These are phyloP conservation scores for Erodium maritimum DNA, from an alignment of 345 rosid genomes.

Conservation along the genomic window DNA sequence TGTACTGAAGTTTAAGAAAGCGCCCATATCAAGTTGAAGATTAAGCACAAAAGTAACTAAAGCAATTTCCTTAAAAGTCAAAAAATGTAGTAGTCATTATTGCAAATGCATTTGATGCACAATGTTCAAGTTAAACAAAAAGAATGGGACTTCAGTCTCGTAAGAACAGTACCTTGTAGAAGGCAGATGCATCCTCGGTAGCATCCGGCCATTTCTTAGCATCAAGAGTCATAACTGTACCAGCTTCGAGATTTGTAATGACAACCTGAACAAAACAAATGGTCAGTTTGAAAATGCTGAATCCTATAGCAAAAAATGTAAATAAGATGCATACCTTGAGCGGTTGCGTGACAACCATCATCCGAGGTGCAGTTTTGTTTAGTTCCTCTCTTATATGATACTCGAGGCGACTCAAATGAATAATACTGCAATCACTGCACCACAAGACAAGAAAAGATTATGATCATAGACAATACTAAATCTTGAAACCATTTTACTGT, in stretches of 20 bases:
- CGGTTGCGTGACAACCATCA: constrained; percentile 82
- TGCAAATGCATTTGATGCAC: too few relatives aligned
- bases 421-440: constrained; percentile 65
- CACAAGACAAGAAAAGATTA: constrained; percentile 6
- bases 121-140: too few relatives aligned
- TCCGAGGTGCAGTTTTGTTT: constrained; percentile 68
- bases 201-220: constrained; percentile 97
- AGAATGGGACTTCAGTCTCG: background rate
- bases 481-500: background rate
- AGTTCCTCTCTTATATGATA: constrained; percentile 81
- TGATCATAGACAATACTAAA: background rate
- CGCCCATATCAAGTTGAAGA: background rate
- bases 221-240: constrained; percentile 52
- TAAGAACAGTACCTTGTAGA: constrained; percentile 56
- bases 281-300: constrained; percentile 3
- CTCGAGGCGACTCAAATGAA: constrained; percentile 72
- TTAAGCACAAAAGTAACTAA: too few relatives aligned
- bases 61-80: too few relatives aligned
- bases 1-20: background rate
- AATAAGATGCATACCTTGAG: constrained; percentile 15
- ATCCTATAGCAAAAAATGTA: background rate
- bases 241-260: constrained; percentile 66
- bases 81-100: too few relatives aligned
- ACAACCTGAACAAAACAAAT: constrained; percentile 31
- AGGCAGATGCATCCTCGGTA: constrained; percentile 51